Conservation (phyloP, 208 protist species). For the Trypanosoma lewisi region DNA sequence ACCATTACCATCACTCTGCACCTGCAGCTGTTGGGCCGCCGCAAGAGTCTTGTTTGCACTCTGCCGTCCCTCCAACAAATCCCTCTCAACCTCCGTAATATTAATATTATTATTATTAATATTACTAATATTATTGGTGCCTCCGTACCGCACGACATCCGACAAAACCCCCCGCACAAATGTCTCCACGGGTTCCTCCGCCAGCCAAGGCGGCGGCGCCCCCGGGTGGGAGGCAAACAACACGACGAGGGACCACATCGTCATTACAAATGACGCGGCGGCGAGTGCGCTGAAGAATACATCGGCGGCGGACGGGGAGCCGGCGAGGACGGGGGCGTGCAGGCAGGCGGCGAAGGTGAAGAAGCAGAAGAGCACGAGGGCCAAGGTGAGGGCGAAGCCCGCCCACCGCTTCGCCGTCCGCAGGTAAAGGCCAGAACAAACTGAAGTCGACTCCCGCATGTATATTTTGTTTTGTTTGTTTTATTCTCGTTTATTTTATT, state of each 20-base stretch:
- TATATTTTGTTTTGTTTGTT: too few relatives aligned
- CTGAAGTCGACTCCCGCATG: neutral
- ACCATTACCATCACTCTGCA: neutral
- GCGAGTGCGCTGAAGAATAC: neutral
- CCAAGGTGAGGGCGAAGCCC: neutral
- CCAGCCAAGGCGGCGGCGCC: slow-evolving; percentile 34
- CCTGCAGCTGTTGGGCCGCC: neutral
- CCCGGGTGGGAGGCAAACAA: slow-evolving; percentile 28
- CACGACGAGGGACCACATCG: slow-evolving; percentile 10
- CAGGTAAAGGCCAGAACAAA: too few relatives aligned
- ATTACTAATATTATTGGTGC: neutral
- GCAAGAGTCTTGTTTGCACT: slow-evolving; percentile 19
- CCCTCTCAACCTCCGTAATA: neutral
- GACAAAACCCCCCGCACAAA: slow-evolving; percentile 40
- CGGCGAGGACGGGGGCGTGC: neutral
- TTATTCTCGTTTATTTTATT: too few relatives aligned
- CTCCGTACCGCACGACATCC: neutral
- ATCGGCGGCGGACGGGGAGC: neutral
- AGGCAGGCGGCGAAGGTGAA: neutral
- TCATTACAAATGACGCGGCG: neutral
- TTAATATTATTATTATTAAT: too few relatives aligned
- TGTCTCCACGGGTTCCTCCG: slow-evolving; percentile 33
- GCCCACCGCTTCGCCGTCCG: neutral
- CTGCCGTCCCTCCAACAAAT: neutral
- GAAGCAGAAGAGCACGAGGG: neutral